Base-by-base conservation (phyloP, 2,329 filamentous ascomycete genomes). In the Cadophora sp. region DNA sequence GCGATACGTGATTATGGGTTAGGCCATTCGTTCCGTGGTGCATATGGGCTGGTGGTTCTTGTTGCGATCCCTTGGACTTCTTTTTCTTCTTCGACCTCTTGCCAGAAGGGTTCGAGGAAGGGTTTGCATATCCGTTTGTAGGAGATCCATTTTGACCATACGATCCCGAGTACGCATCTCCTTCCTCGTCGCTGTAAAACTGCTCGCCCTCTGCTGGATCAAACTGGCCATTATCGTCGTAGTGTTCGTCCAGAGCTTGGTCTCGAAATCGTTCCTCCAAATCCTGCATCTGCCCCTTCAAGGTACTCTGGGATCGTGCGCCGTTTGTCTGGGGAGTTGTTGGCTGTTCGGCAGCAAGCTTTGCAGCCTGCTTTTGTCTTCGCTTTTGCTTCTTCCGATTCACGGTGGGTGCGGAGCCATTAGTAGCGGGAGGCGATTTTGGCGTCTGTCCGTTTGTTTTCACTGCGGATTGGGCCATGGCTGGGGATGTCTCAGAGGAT, bases 341-440 rank as follows among this genome's bases (percentile, higher is more conserved):
- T n/a, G 70, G 68, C 56, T 75, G 73, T 59, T 75, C 75, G 30
- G 76, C 75, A 62, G 75, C 75, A 33, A 74, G 71, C 66, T 76
- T 76, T 18, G 76, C 77, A 36, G 76, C 76, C 61, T 75, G 90
- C 79, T 97, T 97, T 77, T 92, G 91, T 72, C 94, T 88, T 73
- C 94, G 89, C 84, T 97, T 97, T 79, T 96, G 92, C 83, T 97
- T 98, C 84, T 97, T 97, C 77, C 92, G 89, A 81, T 97, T 97
- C 61, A 94, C 90, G 9, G 83, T 76, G 53, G 82, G 83, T 53
- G 83, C 80, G 56, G 79, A 73, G 59, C 72, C 72, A 68, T 73
- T 75, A 18, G 66, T 66, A 56, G 74, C 66, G 70, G 74, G 66
- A 71, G 73, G 62, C 64, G 73, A 68, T 45, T 66, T 66, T 13